These are phyloP conservation scores for Uronychia setigera DNA, from an alignment of 73 alveolate genomes.

Conservation along the genomic window DNA sequence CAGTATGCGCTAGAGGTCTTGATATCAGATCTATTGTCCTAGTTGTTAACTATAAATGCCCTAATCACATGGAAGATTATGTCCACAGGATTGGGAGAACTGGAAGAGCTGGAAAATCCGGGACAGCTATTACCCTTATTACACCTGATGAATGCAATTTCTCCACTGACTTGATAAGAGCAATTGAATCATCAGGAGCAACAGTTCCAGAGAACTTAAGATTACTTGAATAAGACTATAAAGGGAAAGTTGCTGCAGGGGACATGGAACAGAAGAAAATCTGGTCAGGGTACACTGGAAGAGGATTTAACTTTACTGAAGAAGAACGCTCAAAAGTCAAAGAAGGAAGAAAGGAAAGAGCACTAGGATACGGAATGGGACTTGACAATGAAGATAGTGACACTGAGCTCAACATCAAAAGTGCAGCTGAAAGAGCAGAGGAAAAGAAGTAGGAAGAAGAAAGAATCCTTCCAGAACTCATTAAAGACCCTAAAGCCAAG, in stretches of 20 bases:
- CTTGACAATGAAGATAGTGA: constrained; percentile 86
- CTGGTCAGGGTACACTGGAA: constrained; percentile 87
- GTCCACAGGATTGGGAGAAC: constrained; percentile 99
- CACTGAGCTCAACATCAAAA: constrained; percentile 71
- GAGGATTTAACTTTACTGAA: constrained; percentile 93
- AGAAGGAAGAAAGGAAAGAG: constrained; percentile 81
- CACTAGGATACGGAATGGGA: constrained; percentile 79
- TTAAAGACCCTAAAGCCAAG: constrained; percentile 90
- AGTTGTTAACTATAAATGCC: constrained; percentile 95
- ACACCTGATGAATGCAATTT: constrained; percentile 91
- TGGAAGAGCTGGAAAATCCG: constrained; percentile 98
- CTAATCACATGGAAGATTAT: constrained; percentile 98
- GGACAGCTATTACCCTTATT: constrained; percentile 97
- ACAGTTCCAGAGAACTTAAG: constrained; percentile 91
- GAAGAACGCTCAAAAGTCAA: constrained; percentile 89
- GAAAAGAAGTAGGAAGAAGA: constrained; percentile 77
- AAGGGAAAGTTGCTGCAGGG: constrained; percentile 90
- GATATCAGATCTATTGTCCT: constrained; percentile 92
- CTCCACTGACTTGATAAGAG: constrained; percentile 94
- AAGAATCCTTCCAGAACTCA: constrained; percentile 73
- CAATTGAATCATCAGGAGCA: constrained; percentile 89
- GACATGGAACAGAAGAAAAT: constrained; percentile 93
- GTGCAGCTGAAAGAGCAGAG: constrained; percentile 69
- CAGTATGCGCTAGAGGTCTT: constrained; percentile 96
- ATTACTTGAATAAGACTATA: constrained; percentile 83